Evolutionary conservation across 305 asterid genomes (phyloP).

Genomic region (Solanum hybrid): DNA sequence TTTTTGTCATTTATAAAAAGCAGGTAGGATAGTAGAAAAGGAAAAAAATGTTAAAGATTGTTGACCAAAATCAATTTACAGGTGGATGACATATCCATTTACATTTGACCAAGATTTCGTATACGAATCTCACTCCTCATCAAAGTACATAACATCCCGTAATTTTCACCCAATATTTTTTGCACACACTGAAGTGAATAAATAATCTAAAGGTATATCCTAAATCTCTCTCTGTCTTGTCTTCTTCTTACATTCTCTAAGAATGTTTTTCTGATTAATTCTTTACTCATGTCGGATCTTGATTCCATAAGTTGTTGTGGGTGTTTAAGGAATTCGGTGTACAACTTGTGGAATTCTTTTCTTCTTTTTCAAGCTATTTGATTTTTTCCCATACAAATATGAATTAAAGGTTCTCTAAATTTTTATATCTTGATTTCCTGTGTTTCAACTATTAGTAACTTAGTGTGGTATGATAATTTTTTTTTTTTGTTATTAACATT

Average conservation of each 20-base stretch:
- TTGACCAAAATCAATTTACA: not conserved
- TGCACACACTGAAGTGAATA: not conserved
- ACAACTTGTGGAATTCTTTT: not conserved
- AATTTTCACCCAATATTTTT: not conserved
- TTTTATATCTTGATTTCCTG: not conserved
- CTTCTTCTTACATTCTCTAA: not conserved
- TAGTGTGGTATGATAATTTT: no score
- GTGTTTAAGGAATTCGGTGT: not conserved
- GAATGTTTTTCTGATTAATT: not conserved
- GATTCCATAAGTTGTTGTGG: not conserved
- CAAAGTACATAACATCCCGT: not conserved
- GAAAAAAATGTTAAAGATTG: not conserved
- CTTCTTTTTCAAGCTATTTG: not conserved
- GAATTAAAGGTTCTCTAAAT: not conserved
- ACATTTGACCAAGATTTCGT: not conserved
- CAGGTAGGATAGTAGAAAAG: not conserved
- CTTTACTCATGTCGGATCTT: not conserved
- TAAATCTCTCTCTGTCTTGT: not conserved
- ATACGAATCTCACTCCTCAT: not conserved
- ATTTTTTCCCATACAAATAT: not conserved
- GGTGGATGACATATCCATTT: not conserved
- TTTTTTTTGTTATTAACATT: no score
- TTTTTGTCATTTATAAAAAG: not conserved
- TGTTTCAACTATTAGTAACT: not conserved
- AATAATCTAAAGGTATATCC: not conserved